Evolutionary conservation across 2,329 filamentous ascomycete species (phyloP), one percentile per base, ranked within the genome.

Genomic region (Claviceps digitariae): DNA sequence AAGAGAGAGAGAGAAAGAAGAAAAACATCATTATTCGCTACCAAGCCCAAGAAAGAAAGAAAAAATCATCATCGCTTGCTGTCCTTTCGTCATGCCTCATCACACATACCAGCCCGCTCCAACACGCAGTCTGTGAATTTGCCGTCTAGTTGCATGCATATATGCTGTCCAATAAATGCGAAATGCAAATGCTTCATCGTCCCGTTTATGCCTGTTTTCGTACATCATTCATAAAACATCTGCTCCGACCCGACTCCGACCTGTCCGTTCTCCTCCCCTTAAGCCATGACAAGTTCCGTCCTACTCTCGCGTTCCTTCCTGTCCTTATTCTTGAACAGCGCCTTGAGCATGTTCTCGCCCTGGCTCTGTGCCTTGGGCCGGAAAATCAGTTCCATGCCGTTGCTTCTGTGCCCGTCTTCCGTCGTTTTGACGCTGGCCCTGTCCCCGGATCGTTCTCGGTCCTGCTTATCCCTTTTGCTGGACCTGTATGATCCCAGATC

Each of bases 301-400:
- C 64, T 62, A 48, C 66, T 66, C 53, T 69, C 68, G 40, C 60
- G 63, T 55, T 72, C 72, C 61, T 66, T 70, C 23, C 73, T 69
- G 64, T 76, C 76, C 66, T 77, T 79, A 66, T 71, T 75, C 69
- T 76, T 78, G 62, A 82, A 81, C 54, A 82, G 58, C 2, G 72
- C 66, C 68, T 80, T 81, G 57, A 82, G 71, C 76, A 81, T 77
- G 61, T 74, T 80, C 43, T 61, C 66, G 51, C 64, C 63, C 60
- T 71, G 73, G 56, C 69, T 69, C 58, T 75, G 70, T 56, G 70
- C 71, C 63, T 74, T 77, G 10, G 73, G 71, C 43, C 72, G 66
- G n/a, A 76, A 57, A 2, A 72, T 69, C 31, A 69, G 52, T n/a
- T 70, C 67, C 48, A 69, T 58, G 36, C 34, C 36, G 44, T 65